These are phyloP conservation scores for Cyclaneusma minus DNA, from an alignment of 2,329 filamentous ascomycete genomes.

Conservation along the genomic window DNA sequence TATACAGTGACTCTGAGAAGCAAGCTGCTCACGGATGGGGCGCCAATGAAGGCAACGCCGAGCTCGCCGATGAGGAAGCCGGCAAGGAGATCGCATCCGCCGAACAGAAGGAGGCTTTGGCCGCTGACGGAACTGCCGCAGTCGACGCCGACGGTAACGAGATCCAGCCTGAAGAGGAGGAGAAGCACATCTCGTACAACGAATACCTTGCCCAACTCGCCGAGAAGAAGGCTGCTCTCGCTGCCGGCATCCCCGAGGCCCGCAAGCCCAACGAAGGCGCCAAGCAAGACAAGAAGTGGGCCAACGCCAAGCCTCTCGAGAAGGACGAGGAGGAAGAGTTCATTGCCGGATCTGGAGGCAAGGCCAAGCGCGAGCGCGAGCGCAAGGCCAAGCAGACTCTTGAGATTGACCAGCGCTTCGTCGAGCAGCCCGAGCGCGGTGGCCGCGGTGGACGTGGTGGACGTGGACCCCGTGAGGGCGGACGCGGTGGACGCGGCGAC, in stretches of 20 bases:
- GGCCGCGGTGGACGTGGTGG: constrained; percentile 35
- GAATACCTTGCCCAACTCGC: constrained; percentile 71
- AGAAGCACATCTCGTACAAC: constrained; percentile 79
- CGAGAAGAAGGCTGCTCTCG: constrained; percentile 62
- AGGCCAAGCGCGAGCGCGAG: constrained; percentile 73
- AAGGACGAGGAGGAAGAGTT: constrained; percentile 55
- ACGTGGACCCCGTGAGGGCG: constrained; percentile 34
- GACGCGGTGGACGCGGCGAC: constrained; percentile 30
- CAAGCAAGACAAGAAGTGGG: constrained; percentile 87
- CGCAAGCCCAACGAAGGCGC: constrained; percentile 88
- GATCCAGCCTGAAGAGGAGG: constrained; percentile 34
- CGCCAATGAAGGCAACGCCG: constrained; percentile 62
- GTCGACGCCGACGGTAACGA: constrained; percentile 19
- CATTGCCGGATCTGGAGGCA: constrained; percentile 59
- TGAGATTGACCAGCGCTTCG: constrained; percentile 74
- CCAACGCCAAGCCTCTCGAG: constrained; percentile 56
- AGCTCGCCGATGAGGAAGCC: constrained; percentile 82
- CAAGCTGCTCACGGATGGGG: constrained; percentile 85
- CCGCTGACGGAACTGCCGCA: constrained; percentile 32
- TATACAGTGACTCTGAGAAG: constrained; percentile 61
- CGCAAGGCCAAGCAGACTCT: constrained; percentile 83
- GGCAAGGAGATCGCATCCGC: constrained; percentile 77
- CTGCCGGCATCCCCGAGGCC: constrained; percentile 47
- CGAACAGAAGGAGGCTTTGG: constrained; percentile 59
- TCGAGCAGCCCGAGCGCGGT: constrained; percentile 50